These are phyloP conservation scores for Podaxis sp. DNA, from an alignment of 768 basidiomycete genomes.

Conservation along the genomic window DNA sequence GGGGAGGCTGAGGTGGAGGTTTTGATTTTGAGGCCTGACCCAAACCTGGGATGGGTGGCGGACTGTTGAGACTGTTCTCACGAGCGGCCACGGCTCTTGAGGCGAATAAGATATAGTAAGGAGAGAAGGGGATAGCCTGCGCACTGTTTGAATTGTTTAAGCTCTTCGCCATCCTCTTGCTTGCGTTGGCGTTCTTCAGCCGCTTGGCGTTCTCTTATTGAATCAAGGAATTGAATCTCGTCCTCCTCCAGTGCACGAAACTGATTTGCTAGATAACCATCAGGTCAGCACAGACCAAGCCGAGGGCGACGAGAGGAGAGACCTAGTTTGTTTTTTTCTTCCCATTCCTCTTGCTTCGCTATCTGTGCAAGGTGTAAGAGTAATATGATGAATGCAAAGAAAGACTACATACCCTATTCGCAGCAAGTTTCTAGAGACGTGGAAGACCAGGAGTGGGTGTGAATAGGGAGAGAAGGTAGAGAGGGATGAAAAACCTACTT, in stretches of 20 bases:
- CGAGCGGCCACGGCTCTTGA: constrained; percentile 67
- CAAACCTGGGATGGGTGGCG: constrained; percentile 39
- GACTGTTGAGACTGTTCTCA: constrained; percentile 43
- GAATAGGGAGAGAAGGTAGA: constrained; percentile 33
- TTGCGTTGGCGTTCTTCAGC: constrained; percentile 75
- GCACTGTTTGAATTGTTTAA: constrained; percentile 77
- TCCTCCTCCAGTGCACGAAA: constrained; percentile 89
- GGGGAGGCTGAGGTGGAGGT: constrained; percentile 24
- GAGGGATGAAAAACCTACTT: constrained; percentile 52
- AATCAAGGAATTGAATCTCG: constrained; percentile 87
- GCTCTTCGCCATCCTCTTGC: constrained; percentile 74
- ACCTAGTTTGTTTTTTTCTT: constrained; percentile 82
- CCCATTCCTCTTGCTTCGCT: constrained; percentile 93
- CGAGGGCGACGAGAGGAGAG: constrained; percentile 17
- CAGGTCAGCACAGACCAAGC: not conserved
- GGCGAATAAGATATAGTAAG: constrained; percentile 8
- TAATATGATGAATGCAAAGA: constrained; percentile 1
- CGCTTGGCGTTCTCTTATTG: constrained; percentile 71
- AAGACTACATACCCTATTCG: constrained; percentile 64
- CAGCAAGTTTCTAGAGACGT: constrained; percentile 77
- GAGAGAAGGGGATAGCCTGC: constrained; percentile 15
- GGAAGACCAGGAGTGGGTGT: constrained; percentile 42
- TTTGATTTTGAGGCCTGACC: constrained; percentile 29
- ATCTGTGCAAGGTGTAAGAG: constrained; percentile 39
- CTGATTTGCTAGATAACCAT: constrained; percentile 61